A percentile compares a stretch with the other conserved stretches of the same genome.
Evolutionary conservation across 352 stramenopile species (phyloP).

Genomic region (Globisporangium irregulare): DNA sequence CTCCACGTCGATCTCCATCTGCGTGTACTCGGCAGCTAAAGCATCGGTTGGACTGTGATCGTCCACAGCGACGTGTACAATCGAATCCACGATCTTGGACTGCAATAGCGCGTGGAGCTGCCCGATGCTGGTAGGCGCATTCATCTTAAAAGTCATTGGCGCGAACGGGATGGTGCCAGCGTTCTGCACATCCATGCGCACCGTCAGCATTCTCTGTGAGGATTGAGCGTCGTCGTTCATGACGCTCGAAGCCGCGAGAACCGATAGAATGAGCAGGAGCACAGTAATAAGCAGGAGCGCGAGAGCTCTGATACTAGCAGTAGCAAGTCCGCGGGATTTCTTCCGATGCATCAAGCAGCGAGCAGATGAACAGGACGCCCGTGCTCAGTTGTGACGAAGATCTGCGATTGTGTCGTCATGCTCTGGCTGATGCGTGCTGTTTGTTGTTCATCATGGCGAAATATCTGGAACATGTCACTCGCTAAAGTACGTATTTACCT

Average conservation of each 20-base stretch:
- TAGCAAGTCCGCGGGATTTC: background rate
- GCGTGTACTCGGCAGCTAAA: background rate
- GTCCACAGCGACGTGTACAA: background rate
- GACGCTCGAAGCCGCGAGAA: background rate
- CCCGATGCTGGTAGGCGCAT: constrained; percentile 6
- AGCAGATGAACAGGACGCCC: background rate
- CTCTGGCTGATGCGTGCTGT: background rate
- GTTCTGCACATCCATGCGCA: constrained; percentile 21
- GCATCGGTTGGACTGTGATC: background rate
- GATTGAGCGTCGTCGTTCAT: constrained; percentile 1
- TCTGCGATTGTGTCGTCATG: background rate
- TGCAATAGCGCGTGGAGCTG: constrained; percentile 8
- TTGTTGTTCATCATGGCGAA: background rate
- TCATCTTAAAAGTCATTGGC: constrained; percentile 12
- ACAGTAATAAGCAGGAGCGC: background rate
- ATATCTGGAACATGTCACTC: background rate
- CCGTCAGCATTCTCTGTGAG: constrained; percentile 7
- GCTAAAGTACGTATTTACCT: background rate
- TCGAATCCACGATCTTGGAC: constrained; percentile 3
- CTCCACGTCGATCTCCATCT: constrained; percentile 33
- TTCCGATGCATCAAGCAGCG: background rate
- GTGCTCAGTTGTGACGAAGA: background rate
- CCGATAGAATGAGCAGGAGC: background rate
- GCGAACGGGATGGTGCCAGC: background rate
- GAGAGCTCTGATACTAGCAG: background rate